A percentile compares a stretch with the other conserved stretches of the same genome.
These are phyloP conservation scores for Candida vaughaniae DNA, from an alignment of 805 yeast genomes.

Conservation along the genomic window DNA sequence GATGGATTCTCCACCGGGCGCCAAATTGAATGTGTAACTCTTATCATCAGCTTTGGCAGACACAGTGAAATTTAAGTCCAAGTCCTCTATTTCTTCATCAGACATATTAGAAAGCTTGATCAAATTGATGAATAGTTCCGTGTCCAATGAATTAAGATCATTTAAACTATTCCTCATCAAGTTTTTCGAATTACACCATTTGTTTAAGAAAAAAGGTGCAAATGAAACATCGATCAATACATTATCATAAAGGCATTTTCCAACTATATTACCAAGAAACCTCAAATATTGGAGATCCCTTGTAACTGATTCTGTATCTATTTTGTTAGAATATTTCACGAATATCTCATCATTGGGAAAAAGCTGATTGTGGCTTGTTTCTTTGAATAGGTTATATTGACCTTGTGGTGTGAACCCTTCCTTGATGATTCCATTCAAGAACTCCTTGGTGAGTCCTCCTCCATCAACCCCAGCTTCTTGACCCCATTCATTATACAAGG, in stretches of 20 bases:
- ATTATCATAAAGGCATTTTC: conserved; percentile 84
- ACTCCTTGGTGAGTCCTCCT: conserved; percentile 93
- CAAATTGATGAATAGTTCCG: conserved; percentile 61
- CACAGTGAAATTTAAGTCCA: conserved; percentile 68
- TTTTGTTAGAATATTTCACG: conserved; percentile 25
- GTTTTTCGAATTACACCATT: conserved; percentile 53
- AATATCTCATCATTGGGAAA: conserved; percentile 70
- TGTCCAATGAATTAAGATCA: conserved; percentile 72
- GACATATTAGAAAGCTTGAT: conserved; percentile 58
- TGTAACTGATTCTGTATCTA: conserved; percentile 28
- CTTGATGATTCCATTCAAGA: conserved; percentile 67
- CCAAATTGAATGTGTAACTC: conserved; percentile 51
- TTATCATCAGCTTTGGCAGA: conserved; percentile 45
- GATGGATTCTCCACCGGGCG: conserved; percentile 55
- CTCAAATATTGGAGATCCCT: conserved; percentile 34
- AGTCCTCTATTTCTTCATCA: conserved; percentile 52
- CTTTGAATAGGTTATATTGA: conserved; percentile 36
- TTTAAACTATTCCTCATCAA: conserved; percentile 62
- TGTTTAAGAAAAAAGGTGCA: conserved; percentile 78
- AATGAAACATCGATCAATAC: conserved; percentile 79
- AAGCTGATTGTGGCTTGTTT: conserved; percentile 53
- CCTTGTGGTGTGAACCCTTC: conserved; percentile 57
- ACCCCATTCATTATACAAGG: conserved; percentile 71
- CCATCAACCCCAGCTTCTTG: conserved; percentile 93
- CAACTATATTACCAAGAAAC: conserved; percentile 81